Evolutionary conservation across 805 yeast species (phyloP).

Genomic region (Yamadazyma sp.): DNA sequence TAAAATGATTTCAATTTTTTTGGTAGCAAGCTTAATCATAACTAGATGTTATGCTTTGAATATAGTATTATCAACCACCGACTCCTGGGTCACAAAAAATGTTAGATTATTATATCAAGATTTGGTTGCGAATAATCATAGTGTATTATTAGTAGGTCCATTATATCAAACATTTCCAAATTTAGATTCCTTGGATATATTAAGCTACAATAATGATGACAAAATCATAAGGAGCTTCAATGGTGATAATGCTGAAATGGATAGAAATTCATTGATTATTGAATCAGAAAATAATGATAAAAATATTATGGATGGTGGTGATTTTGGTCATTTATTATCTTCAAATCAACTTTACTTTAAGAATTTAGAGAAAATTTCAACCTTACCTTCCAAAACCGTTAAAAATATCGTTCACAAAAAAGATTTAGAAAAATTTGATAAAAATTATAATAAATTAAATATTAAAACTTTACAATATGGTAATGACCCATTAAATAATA

Average conservation of each 20-base stretch:
- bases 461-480: constrained; percentile 19
- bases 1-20: no score
- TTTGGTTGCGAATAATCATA: constrained; percentile 25
- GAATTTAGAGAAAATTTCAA: constrained; percentile 7
- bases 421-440: constrained; percentile 6
- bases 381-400: constrained; percentile 6
- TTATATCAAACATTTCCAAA: constrained; percentile 18
- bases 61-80: constrained; percentile 29
- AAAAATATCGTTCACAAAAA: constrained; percentile 9
- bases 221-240: background rate
- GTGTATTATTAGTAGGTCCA: constrained; percentile 30
- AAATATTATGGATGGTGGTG: constrained; percentile 26
- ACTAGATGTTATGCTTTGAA: no score
- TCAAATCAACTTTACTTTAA: constrained; percentile 28
- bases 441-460: constrained; percentile 1
- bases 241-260: background rate
- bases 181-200: background rate
- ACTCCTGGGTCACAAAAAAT: constrained; percentile 38
- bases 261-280: background rate
- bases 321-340: constrained; percentile 30
- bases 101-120: constrained; percentile 25
- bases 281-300: background rate
- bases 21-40: no score
- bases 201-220: background rate
- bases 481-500: constrained; percentile 31